Conservation (phyloP, 2,329 filamentous ascomycete genomes). For the Polytolypa hystricis region DNA sequence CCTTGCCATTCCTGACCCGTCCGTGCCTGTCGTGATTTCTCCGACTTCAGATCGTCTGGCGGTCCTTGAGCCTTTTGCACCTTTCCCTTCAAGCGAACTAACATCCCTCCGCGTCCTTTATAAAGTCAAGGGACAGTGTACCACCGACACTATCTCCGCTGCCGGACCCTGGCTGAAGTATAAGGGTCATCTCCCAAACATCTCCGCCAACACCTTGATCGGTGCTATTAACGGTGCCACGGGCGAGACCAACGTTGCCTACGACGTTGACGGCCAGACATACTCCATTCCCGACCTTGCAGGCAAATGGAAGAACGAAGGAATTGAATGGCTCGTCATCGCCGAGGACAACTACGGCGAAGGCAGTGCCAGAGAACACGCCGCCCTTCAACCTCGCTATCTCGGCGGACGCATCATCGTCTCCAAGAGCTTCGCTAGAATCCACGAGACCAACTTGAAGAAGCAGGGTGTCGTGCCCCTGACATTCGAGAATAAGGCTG, state of each 20-base stretch:
- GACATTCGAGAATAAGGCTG: conserved; percentile 76
- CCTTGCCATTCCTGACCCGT: conserved; percentile 59
- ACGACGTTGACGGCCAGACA: conserved; percentile 66
- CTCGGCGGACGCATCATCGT: conserved; percentile 76
- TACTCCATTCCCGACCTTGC: conserved; percentile 81
- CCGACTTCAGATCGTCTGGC: conserved; percentile 85
- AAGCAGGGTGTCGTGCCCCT: conserved; percentile 95
- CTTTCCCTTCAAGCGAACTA: conserved; percentile 70
- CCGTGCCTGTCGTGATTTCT: conserved; percentile 62
- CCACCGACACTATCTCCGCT: conserved; percentile 95
- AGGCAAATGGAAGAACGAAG: conserved; percentile 65
- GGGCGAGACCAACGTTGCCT: conserved; percentile 81
- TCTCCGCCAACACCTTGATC: conserved; percentile 93
- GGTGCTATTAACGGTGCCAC: conserved; percentile 88
- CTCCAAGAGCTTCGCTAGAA: conserved; percentile 77
- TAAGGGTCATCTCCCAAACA: conserved; percentile 97
- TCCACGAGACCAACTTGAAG: conserved; percentile 93
- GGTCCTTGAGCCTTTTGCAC: conserved; percentile 75
- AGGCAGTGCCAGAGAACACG: conserved; percentile 79
- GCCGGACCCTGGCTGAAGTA: conserved; percentile 98
- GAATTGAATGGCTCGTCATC: conserved; percentile 79
- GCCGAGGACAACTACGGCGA: conserved; percentile 98
- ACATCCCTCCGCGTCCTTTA: conserved; percentile 73
- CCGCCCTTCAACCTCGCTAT: conserved; percentile 81
- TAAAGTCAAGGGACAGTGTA: conserved; percentile 96